Evolutionary conservation across 2,329 filamentous ascomycete genomes (phyloP), one percentile per base, ranked within the genome.

Genomic region (Anthostomella pinea): DNA sequence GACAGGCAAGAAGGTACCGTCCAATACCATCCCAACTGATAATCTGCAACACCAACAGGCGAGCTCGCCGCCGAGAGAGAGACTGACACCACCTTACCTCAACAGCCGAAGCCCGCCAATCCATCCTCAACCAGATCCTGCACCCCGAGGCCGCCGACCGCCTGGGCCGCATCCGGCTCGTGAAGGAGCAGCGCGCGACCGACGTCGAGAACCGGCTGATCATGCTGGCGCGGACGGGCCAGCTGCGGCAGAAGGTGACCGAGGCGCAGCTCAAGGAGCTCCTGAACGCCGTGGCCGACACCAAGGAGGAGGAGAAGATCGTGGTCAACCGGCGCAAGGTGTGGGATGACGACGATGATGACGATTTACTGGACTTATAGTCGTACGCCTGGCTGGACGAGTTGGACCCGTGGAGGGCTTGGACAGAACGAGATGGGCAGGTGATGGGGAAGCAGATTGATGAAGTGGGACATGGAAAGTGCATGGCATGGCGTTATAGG

Each of bases 261-360:
- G 93, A 98, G 66, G 81, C 83, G 31, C 90, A 97, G 70, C 73
- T 98, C 56, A 96, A 97, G 72, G 88, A 95, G 50, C 73, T 98
- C 39, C 68, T 98, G 47, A 85, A 81, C 46, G 87, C 88, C 11
- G 79, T 96, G 41, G 83, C 87, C 16, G 89, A 95, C 57, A 85
- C 79, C 50, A 74, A 81, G 65, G 76, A 81, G 65, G 78, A 87
- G 64, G 80, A 87, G 61, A 93, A 88, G 70, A 93, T 96, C 63
- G 87, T 94, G 22, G 85, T 95, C 39, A 85, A 74, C 54, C 75
- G 90, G 55, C 75, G 89, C 57, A 94, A 91, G 65, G 87, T 78
- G 3, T 87, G 84, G 58, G 89, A 87, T 68, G 88, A 94, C 58
- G 86, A 90, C 52, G 86, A 93, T 43, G 88, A 85, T 50, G 75